A percentile compares a stretch with the other conserved stretches of the same genome.
phyloP scores from a whole-genome alignment of 495 filamentous ascomycete species.

The Neurospora sp. region DNA sequence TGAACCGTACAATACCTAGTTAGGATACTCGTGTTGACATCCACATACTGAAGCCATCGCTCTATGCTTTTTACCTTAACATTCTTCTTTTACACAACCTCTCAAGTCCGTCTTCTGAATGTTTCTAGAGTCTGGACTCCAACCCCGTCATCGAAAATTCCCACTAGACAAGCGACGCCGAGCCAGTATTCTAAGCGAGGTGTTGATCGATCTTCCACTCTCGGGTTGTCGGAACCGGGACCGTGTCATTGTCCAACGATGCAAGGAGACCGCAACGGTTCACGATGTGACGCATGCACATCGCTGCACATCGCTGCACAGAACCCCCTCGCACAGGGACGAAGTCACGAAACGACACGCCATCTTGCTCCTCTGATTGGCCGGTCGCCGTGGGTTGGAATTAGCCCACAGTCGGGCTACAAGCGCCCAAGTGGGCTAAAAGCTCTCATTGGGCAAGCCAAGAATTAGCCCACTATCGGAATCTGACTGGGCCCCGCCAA shows the following conservation, averaged over 20 bases:
- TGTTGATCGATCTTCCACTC: neutral
- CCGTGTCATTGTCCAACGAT: neutral
- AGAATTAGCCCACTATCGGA: conserved; percentile 21
- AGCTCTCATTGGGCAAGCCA: conserved; percentile 13
- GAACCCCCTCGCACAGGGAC: neutral
- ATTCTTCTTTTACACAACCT: neutral
- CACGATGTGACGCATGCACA: neutral
- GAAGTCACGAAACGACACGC: neutral
- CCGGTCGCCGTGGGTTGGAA: neutral
- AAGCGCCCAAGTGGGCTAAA: conserved; percentile 22
- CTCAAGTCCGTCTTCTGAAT: neutral
- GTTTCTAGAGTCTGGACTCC: neutral
- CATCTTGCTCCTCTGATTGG: conserved; percentile 10
- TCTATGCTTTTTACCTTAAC: neutral
- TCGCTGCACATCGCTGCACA: neutral
- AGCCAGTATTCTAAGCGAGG: neutral
- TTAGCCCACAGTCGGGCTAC: conserved; percentile 7
- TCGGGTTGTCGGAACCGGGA: neutral
- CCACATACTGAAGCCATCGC: neutral
- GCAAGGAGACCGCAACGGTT: neutral
- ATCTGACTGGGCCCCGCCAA: conserved; percentile 5
- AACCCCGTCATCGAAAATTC: neutral
- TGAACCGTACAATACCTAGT: neutral
- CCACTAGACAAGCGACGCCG: neutral
- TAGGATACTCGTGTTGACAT: no score